Conservation (phyloP, 2,329 filamentous ascomycete genomes). For the Colletotrichum sp. region DNA sequence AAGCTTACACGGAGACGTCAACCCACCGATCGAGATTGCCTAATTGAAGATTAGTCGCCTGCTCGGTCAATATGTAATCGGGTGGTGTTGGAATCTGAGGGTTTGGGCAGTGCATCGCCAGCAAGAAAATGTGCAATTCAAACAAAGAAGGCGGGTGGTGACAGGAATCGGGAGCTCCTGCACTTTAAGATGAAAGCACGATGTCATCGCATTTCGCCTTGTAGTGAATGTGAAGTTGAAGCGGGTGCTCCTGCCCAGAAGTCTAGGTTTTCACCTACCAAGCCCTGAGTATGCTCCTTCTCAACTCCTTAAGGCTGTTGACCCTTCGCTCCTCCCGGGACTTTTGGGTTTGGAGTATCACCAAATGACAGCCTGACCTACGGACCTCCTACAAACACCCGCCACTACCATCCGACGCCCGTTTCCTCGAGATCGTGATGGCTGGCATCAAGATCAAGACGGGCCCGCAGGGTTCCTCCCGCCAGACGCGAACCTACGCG, state of each 20-base stretch:
- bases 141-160: neutral
- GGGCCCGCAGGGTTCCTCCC: neutral
- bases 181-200: neutral
- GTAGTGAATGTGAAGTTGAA: neutral
- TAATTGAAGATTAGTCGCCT: neutral
- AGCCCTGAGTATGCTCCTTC: neutral
- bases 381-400: neutral
- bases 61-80: neutral
- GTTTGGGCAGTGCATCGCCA: neutral
- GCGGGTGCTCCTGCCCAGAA: neutral
- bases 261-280: neutral
- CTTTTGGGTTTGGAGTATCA: neutral
- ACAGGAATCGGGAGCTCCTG: neutral
- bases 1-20: neutral
- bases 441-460: slow-evolving; percentile 4
- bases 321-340: neutral
- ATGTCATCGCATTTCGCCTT: neutral
- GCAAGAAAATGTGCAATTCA: neutral
- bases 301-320: neutral
- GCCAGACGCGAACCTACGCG: neutral
- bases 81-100: neutral
- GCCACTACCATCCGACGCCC: neutral
- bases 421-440: neutral
- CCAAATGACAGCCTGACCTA: neutral
- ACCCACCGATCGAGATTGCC: neutral